Percentiles rank a stretch among this genome's conserved stretches.
These are phyloP conservation scores for Lantana camara DNA, from an alignment of 257 asterid genomes.

Conservation along the genomic window DNA sequence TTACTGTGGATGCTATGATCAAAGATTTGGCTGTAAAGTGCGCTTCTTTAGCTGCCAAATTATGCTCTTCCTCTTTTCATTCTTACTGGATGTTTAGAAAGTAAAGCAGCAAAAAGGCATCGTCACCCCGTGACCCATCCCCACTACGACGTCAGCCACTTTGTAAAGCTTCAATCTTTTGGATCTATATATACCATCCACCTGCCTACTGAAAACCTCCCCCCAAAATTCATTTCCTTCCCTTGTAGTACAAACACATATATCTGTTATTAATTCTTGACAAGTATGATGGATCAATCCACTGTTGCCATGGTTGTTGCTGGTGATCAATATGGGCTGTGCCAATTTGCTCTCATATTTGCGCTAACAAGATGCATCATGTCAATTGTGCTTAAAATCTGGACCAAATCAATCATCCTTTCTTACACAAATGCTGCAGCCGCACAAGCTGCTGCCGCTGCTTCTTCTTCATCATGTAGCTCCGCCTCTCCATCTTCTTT, in stretches of 20 bases:
- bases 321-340: conserved; percentile 50
- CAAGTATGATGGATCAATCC: too few relatives aligned
- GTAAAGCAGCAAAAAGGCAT: conserved; percentile 32
- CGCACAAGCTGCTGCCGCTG: too few relatives aligned
- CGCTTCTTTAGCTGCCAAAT: conserved; percentile 28
- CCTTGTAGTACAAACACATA: background rate
- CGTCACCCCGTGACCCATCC: conserved; percentile 33
- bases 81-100: conserved; percentile 48
- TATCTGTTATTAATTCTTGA: too few relatives aligned
- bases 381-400: conserved; percentile 41
- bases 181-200: conserved; percentile 35
- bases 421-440: conserved; percentile 20
- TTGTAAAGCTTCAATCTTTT: conserved; percentile 16
- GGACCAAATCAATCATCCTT: conserved; percentile 33
- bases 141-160: conserved; percentile 41
- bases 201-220: conserved; percentile 32
- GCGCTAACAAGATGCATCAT: conserved; percentile 59
- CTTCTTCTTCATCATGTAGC: conserved; percentile 13
- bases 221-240: conserved; percentile 33
- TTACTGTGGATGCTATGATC: conserved; percentile 40
- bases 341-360: conserved; percentile 57
- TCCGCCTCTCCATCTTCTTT: conserved; percentile 25
- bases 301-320: conserved; percentile 35
- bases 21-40: conserved; percentile 41
- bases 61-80: conserved; percentile 34